Evolutionary conservation across 495 filamentous ascomycete species (phyloP), one percentile per base, ranked within the genome.

Genomic region (Xylaria nigripes): DNA sequence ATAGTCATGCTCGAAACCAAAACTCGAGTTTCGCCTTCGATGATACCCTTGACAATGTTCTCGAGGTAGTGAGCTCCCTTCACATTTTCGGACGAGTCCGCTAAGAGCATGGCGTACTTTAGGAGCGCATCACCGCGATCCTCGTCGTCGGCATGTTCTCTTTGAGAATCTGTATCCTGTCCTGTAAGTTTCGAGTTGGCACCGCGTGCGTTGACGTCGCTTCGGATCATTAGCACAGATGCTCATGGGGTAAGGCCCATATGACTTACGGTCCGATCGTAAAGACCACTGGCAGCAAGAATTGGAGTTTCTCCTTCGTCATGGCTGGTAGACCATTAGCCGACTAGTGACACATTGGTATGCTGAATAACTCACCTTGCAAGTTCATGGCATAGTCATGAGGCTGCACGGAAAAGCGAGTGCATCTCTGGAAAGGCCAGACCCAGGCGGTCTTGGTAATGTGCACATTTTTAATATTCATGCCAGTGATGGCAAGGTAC

Each of bases 21-120:
- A 22, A 85, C 83, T 44, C 87, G 78, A 7, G 86, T 89, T 66
- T 93, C 88, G 46, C 88, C 88, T 68, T 91, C 87, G 62, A 93
- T 91, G 68, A 93, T 88, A 52, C 88, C 88, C 70, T 87, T 90
- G 56, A 91, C 85, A 52, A 91, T 93, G 63, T 86, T 84, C 65
- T 90, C 85, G 29, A 90, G 83, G 67, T 90, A 85, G 46, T 77
- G 76, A 13, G 72, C 72, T n/a, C 77, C 72, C 21, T 70, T 76
- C 2, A 12, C 36, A 7, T 55, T 55, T 19, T 43, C 53, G 1
- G 53, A 55, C 1, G 71, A 74, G 47, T 82, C 86, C 18, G 86
- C 85, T 6, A 91, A 72, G 7, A 90, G 74, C 62, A 84, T 82
- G 50, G 88, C 88, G 59, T 89, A 93, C 71, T 89, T 89, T 67